Evolutionary conservation across 2,329 filamentous ascomycete species (phyloP).

Genomic region (Bipolaris bicolor): DNA sequence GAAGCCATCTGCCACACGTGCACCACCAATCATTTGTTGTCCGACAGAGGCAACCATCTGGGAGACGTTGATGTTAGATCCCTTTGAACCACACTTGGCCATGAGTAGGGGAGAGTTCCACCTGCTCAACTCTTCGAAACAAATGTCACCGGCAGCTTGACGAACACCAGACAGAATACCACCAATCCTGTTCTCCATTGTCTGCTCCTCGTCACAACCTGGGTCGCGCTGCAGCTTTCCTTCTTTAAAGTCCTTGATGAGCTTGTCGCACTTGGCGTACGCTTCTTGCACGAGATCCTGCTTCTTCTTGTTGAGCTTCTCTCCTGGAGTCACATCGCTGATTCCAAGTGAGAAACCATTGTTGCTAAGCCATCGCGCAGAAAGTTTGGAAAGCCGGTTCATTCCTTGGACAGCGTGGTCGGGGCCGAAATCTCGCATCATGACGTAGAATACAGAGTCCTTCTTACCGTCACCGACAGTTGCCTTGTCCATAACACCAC

Average conservation of each 20-base stretch:
- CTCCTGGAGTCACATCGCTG: constrained; percentile 87
- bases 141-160: constrained; percentile 87
- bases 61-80: constrained; percentile 95
- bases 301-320: constrained; percentile 73
- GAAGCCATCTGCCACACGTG: constrained; percentile 93
- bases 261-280: constrained; percentile 79
- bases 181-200: constrained; percentile 87
- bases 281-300: constrained; percentile 76
- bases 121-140: constrained; percentile 85
- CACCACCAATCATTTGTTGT: constrained; percentile 94
- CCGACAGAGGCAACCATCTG: constrained; percentile 98
- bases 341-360: constrained; percentile 96
- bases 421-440: constrained; percentile 91
- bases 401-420: constrained; percentile 88
- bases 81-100: constrained; percentile 97
- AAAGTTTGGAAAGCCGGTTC: constrained; percentile 91
- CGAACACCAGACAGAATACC: constrained; percentile 91
- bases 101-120: constrained; percentile 95
- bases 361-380: constrained; percentile 85
- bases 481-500: constrained; percentile 95
- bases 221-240: constrained; percentile 84
- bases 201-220: constrained; percentile 90
- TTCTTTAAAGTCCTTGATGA: constrained; percentile 79
- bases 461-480: constrained; percentile 98
- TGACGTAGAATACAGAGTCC: constrained; percentile 95